phyloP scores from a whole-genome alignment of 768 basidiomycete genomes.

The Hericium coralloides region DNA sequence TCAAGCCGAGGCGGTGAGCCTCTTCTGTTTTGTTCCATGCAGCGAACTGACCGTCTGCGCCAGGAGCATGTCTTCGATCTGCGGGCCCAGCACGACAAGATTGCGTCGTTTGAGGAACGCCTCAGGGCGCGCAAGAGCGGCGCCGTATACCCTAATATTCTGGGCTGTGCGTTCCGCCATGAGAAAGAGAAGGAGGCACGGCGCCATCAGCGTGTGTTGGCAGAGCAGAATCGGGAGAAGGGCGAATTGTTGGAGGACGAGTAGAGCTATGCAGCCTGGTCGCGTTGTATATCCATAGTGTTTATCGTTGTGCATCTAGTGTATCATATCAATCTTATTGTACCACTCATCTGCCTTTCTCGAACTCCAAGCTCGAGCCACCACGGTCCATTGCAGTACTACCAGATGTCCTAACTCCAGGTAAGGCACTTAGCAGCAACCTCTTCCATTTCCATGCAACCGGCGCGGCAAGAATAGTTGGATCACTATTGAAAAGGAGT shows the following conservation, averaged over 20 bases:
- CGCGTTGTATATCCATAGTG: no score
- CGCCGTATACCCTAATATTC: slow-evolving; percentile 15
- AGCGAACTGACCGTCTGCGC: neutral
- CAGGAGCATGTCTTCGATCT: slow-evolving; percentile 19
- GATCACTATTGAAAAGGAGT: no score
- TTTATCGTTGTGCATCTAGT: no score
- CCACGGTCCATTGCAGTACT: no score
- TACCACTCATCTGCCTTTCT: neutral
- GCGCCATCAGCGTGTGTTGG: slow-evolving; percentile 2
- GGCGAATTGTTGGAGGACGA: slow-evolving; percentile 5
- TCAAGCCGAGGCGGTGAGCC: slow-evolving; percentile 12
- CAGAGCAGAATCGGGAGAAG: slow-evolving; percentile 1
- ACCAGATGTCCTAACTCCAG: no score
- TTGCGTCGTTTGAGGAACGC: slow-evolving; percentile 15
- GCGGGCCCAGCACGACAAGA: slow-evolving; percentile 19
- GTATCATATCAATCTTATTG: no score
- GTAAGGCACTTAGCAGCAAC: no score
- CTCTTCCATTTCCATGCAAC: no score
- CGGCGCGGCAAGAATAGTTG: no score
- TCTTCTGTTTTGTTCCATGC: neutral
- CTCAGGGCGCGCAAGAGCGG: slow-evolving; percentile 11
- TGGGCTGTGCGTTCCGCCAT: slow-evolving; percentile 13
- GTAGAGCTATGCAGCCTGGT: neutral
- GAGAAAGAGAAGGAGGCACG: slow-evolving; percentile 12
- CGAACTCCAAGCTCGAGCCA: neutral